Evolutionary conservation across 2,329 filamentous ascomycete genomes (phyloP).

Genomic region (Aspergillus fijiensis): DNA sequence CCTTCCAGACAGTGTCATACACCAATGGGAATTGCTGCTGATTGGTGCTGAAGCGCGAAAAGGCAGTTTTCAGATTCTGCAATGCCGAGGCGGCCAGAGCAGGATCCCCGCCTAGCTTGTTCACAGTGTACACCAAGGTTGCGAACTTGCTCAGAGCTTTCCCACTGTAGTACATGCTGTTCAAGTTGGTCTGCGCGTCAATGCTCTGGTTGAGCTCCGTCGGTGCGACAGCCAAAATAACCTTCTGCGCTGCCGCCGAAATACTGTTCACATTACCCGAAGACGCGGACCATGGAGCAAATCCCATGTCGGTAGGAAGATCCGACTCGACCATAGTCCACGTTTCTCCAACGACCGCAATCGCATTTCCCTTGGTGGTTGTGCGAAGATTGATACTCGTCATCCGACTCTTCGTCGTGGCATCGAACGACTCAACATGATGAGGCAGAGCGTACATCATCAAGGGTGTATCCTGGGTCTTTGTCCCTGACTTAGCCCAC

Average conservation of each 20-base stretch:
- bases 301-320: slow-evolving; percentile 73
- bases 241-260: slow-evolving; percentile 53
- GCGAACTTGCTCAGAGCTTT: slow-evolving; percentile 82
- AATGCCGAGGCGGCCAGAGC: slow-evolving; percentile 59
- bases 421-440: slow-evolving; percentile 73
- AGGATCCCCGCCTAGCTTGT: slow-evolving; percentile 62
- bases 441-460: slow-evolving; percentile 89
- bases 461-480: slow-evolving; percentile 55
- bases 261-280: slow-evolving; percentile 40
- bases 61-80: slow-evolving; percentile 63
- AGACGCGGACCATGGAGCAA: slow-evolving; percentile 71
- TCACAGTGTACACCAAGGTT: slow-evolving; percentile 62
- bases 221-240: slow-evolving; percentile 63
- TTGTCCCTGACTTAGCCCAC: slow-evolving; percentile 70
- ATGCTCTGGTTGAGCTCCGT: slow-evolving; percentile 77
- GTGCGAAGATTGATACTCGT: slow-evolving; percentile 66
- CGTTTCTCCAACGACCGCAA: slow-evolving; percentile 66
- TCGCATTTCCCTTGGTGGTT: slow-evolving; percentile 80
- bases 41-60: slow-evolving; percentile 66
- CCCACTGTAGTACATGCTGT: slow-evolving; percentile 92
- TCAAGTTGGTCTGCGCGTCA: slow-evolving; percentile 66
- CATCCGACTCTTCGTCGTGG: slow-evolving; percentile 49
- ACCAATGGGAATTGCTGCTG: slow-evolving; percentile 62
- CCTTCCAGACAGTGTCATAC: slow-evolving; percentile 68
- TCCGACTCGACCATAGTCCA: slow-evolving; percentile 76